Conservation (phyloP, 2,329 filamentous ascomycete genomes). For the Onygena corvina region DNA sequence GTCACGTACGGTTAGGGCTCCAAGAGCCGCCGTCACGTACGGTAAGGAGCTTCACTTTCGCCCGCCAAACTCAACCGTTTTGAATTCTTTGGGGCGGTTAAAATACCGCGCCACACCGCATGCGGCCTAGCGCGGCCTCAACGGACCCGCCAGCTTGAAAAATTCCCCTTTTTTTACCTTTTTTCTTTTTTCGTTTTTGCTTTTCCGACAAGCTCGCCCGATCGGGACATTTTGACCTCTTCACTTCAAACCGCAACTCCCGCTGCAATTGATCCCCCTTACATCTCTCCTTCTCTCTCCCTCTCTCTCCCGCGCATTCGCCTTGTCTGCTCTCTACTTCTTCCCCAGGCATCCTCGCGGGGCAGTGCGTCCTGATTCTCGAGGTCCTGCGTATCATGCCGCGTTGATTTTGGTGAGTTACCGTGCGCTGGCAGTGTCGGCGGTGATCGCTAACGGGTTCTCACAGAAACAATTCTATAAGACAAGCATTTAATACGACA, state of each 20-base stretch:
- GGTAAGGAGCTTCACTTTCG: neutral
- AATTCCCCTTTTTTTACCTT: slow-evolving; percentile 6
- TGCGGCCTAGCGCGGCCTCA: neutral
- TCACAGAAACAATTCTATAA: too few species aligned
- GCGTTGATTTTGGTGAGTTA: slow-evolving; percentile 7
- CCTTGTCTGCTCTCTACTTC: neutral
- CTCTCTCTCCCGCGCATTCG: neutral
- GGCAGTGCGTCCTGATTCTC: neutral
- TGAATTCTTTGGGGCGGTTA: slow-evolving; percentile 24
- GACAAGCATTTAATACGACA: neutral
- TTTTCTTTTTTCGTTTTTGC: slow-evolving; percentile 5
- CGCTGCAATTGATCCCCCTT: neutral
- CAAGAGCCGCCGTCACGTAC: neutral
- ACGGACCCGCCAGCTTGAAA: neutral
- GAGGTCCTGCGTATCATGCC: neutral
- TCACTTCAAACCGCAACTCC: neutral
- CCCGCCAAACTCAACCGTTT: slow-evolving; percentile 26
- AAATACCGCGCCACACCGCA: slow-evolving; percentile 24
- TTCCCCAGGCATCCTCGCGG: neutral
- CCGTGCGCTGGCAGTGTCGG: neutral
- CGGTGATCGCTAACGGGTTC: neutral
- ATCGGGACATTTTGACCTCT: neutral
- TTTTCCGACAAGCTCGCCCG: neutral
- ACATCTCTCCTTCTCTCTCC: slow-evolving; percentile 3
- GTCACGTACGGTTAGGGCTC: too few species aligned